Evolutionary conservation across 768 basidiomycete species (phyloP).

Genomic region (Hortiboletus flavorubellus): DNA sequence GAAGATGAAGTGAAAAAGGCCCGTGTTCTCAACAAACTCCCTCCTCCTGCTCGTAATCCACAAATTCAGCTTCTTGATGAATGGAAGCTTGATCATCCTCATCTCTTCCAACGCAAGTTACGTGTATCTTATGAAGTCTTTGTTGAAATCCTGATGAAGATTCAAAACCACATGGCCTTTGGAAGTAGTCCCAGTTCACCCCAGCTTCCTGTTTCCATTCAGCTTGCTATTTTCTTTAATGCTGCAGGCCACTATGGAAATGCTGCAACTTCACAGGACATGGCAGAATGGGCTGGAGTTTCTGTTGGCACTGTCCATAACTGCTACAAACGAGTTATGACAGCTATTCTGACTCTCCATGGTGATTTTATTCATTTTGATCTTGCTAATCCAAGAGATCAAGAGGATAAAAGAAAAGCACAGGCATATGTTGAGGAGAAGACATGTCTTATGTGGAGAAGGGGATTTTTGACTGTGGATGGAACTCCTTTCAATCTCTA

Average conservation of each 20-base stretch:
- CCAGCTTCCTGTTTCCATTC: no score
- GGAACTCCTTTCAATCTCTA: conserved; percentile 12
- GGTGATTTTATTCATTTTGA: conserved; percentile 4
- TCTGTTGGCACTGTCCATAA: neutral
- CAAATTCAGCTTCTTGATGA: neutral
- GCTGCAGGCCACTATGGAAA: no score
- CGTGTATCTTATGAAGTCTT: neutral
- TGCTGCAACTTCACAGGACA: neutral
- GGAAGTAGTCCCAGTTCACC: no score
- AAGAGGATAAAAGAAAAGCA: neutral
- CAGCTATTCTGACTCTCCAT: conserved; percentile 10
- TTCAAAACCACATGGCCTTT: neutral
- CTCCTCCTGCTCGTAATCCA: neutral
- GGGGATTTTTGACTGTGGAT: conserved; percentile 10
- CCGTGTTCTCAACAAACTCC: neutral
- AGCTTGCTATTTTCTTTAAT: no score
- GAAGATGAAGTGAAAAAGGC: neutral
- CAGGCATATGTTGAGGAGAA: neutral
- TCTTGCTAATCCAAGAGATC: neutral
- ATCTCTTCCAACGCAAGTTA: neutral
- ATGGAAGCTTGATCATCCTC: neutral
- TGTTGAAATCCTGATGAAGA: neutral
- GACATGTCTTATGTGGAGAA: neutral
- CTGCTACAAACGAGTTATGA: neutral
- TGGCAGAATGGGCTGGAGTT: neutral